Evolutionary conservation across 805 yeast genomes (phyloP), one percentile per base, ranked within the genome.

Genomic region (Myxozyma vanderwaltii): DNA sequence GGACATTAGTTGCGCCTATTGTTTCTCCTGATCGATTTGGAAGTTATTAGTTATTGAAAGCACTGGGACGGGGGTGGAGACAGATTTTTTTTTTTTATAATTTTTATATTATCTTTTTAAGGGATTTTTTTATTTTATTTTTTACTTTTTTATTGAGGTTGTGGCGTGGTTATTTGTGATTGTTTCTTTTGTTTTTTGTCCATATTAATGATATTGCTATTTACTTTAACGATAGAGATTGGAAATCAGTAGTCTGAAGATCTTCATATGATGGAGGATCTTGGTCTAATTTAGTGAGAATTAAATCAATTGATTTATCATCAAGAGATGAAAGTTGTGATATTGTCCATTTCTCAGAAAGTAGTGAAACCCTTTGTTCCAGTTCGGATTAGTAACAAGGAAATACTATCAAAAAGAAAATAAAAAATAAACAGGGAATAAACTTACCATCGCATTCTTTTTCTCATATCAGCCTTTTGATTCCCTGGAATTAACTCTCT

Each of bases 1-100:
- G 98, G 99, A 88, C 96, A 6, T 74, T 94, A 61, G 71, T 89
- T 8, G 99, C 98, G 0, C 99, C 99, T 0, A 87, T 89, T 6
- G 67, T 89, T 13, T 82, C 91, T 79, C 97, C 97, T 1, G 98
- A 92, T 64, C 77, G 97, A 59, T 94, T 94, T 74, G 65, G 65
- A 2, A 39, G 40, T 23, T 55, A 58, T 13, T 48, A 33, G 40
- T 13, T n/a, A 44, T 17, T 17, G 5, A n/a, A 21, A 41, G 8
- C 23, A 23, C 17, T 8, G 19, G 5, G 26, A 38, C 13, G 39
- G 27, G 36, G 31, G 31, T 49, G 2, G 19, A 12, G 23, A 21
- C 3, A 17, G 19, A 26, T 38, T 17, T 21, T 7, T 45, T 53
- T 44, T 45, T 4, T 21, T 36, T 38, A n/a, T 38, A 5, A 38